Base-by-base conservation (phyloP, 257 asterid species). In the Nyctanthes arbortristis region DNA sequence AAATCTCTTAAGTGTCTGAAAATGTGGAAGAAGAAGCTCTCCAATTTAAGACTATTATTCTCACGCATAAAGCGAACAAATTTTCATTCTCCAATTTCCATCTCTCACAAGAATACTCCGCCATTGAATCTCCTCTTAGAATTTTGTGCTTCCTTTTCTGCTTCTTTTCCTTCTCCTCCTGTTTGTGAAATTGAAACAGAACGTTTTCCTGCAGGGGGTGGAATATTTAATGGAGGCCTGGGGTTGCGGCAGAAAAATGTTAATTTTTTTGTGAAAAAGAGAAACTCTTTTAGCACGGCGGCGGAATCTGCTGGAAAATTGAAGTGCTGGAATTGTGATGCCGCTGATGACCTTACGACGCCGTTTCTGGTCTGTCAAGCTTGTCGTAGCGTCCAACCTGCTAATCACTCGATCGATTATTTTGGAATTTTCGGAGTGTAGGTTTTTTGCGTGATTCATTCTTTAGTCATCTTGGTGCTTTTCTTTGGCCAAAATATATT, bases 401-500 rank as follows among this genome's bases (percentile, higher is more conserved):
- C 87, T n/a, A 67, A 84, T 47, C 75, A 77, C 25, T 80, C 95
- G 67, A 68, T 84, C 45, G 95, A 94, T 82, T 94, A 78, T 74
- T 94, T 91, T 84, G 93, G 79, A 6, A 88, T 94, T 54, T 87
- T 94, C 65, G 93, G 96, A 69, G 58, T 84, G 97, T 93, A 70
- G 85, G 97, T 82, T 11, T 20, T 35, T 39, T 8, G n/a, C 30
- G 59, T 3, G 24, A 5, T 7, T n/a, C 3, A 10, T 30, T 14
- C 0, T 3, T 31, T 29, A 33, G 32, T 60, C 34, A 24, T 61
- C 14, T 62, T 10, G 25, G 36, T 47, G 20, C 69, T 22, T 61
- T 13, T 27, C 30, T 27, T 10, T 16, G 66, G 59, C 30, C 30
- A 22, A 52, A 20, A 55, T 68, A n/a, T 62, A 34, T 14, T 10